Percentiles rank a stretch among this genome's conserved stretches.
Evolutionary conservation across 2,329 filamentous ascomycete genomes (phyloP).

Genomic region (Drechslerella coelobrocha): DNA sequence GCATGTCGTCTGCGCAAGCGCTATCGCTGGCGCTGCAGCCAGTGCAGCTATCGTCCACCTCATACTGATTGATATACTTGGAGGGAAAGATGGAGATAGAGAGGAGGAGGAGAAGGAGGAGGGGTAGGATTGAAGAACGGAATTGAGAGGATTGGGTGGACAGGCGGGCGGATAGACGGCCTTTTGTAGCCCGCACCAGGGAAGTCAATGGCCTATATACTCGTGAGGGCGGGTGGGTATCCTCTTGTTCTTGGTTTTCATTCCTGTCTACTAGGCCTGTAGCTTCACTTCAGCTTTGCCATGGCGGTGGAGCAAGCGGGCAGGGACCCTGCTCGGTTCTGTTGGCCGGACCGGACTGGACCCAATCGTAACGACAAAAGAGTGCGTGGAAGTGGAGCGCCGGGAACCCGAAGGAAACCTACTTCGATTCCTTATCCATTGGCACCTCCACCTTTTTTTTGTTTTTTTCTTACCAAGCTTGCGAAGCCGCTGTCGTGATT

Average conservation of each 20-base stretch:
- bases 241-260: conserved; percentile 13
- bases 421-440: conserved; percentile 12
- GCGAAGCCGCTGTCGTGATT: conserved; percentile 15
- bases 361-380: conserved; percentile 33
- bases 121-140: neutral
- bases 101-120: conserved; percentile 13
- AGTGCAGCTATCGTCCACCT: conserved; percentile 29
- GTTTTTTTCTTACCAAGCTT: neutral
- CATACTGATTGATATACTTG: conserved; percentile 26
- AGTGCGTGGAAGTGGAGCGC: conserved; percentile 30
- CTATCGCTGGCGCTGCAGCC: conserved; percentile 19
- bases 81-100: neutral
- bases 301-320: conserved; percentile 35
- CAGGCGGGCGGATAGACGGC: conserved; percentile 3
- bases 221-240: conserved; percentile 16
- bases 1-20: conserved; percentile 44
- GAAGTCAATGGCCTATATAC: conserved; percentile 40
- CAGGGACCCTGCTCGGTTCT: conserved; percentile 25
- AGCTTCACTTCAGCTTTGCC: conserved; percentile 13
- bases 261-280: neutral
- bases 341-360: conserved; percentile 20
- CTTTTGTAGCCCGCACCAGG: neutral
- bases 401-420: conserved; percentile 25
- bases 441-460: neutral
- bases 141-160: neutral